Conservation (phyloP, 352 stramenopile genomes). For the Globisporangium solare region DNA sequence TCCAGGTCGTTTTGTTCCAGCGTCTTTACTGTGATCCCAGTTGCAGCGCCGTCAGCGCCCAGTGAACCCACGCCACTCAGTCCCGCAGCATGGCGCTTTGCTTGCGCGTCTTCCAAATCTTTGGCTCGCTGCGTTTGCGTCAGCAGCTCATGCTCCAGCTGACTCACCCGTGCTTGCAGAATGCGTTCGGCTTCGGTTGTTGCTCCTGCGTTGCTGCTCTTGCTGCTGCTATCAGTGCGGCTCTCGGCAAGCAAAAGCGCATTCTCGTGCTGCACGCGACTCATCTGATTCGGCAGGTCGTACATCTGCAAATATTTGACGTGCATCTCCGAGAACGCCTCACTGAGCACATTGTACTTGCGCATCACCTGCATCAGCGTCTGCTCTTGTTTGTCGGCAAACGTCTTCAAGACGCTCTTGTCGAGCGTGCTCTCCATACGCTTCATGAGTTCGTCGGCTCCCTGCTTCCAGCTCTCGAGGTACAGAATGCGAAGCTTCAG, state of each 20-base stretch:
- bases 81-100: neutral
- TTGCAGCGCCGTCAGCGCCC: neutral
- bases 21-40: neutral
- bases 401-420: constrained; percentile 49
- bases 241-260: constrained; percentile 41
- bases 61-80: constrained; percentile 9
- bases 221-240: neutral
- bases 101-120: constrained; percentile 35
- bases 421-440: constrained; percentile 58
- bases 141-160: constrained; percentile 51
- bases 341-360: constrained; percentile 36
- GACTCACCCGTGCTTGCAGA: constrained; percentile 30
- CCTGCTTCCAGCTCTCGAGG: constrained; percentile 88
- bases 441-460: constrained; percentile 55
- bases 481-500: constrained; percentile 88
- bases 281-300: constrained; percentile 41
- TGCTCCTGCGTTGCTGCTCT: neutral
- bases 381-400: constrained; percentile 38
- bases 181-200: constrained; percentile 11
- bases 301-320: constrained; percentile 45
- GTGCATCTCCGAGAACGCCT: constrained; percentile 42
- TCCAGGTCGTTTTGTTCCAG: constrained; percentile 28
- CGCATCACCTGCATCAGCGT: constrained; percentile 25
- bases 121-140: constrained; percentile 33
- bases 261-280: constrained; percentile 39